A percentile compares a stretch with the other conserved stretches of the same genome.
These are phyloP conservation scores for Globisporangium splendens DNA, from an alignment of 352 stramenopile species.

Conservation along the genomic window DNA sequence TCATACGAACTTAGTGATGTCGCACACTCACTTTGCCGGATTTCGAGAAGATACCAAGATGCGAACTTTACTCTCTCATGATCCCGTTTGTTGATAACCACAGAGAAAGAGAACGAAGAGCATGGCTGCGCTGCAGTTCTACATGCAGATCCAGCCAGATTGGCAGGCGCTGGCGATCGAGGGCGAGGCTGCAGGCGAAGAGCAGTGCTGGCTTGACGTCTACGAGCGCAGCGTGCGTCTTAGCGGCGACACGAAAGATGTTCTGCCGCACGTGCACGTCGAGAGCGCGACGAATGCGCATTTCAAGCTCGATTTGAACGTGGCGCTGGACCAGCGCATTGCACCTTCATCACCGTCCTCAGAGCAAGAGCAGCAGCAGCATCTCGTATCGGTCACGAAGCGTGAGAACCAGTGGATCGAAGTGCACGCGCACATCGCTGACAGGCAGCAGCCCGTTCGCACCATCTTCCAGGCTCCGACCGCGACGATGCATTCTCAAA, in stretches of 20 bases:
- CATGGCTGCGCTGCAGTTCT: conserved; percentile 10
- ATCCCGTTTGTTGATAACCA: not conserved
- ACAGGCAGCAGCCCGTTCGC: conserved; percentile 14
- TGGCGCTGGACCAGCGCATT: not conserved
- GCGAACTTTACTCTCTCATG: no score
- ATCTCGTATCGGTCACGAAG: conserved; percentile 33
- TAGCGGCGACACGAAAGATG: not conserved
- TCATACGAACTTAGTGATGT: no score
- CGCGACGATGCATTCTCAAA: conserved; percentile 18
- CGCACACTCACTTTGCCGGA: no score
- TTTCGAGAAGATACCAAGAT: no score
- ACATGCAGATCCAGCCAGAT: conserved; percentile 69
- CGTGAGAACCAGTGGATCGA: conserved; percentile 45
- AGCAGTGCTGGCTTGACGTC: conserved; percentile 50
- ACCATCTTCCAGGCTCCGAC: conserved; percentile 54
- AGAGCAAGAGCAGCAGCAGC: not conserved
- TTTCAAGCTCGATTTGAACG: conserved; percentile 36
- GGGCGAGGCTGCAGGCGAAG: conserved; percentile 1
- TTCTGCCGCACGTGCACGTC: conserved; percentile 13
- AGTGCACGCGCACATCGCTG: conserved; percentile 23
- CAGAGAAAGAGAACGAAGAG: not conserved
- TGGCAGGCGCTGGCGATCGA: conserved; percentile 29
- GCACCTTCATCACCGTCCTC: not conserved
- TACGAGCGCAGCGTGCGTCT: conserved; percentile 32
- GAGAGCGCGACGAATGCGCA: conserved; percentile 24